A percentile compares a stretch with the other conserved stretches of the same genome.
Conservation (phyloP, 352 stramenopile species). For the Phytophthora vignae region DNA sequence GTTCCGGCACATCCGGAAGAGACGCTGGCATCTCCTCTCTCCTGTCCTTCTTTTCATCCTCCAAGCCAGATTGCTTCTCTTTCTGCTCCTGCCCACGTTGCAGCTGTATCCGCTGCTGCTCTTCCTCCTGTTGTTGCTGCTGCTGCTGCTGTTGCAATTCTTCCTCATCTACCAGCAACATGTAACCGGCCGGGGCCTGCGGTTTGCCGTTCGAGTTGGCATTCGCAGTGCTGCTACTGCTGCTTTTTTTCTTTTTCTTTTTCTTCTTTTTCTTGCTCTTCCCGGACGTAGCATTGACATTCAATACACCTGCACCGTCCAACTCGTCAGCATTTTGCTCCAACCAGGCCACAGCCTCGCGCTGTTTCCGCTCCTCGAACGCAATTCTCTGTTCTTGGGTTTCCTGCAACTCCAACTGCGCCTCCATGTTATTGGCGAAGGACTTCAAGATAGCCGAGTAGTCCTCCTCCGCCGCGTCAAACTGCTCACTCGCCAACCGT, state of each 20-base stretch:
- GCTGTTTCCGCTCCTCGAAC: constrained; percentile 51
- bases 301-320: constrained; percentile 25
- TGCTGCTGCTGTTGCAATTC: constrained; percentile 31
- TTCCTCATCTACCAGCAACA: constrained; percentile 59
- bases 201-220: constrained; percentile 13
- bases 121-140: background rate
- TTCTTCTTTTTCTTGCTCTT: constrained; percentile 83
- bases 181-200: constrained; percentile 38
- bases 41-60: constrained; percentile 10
- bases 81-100: constrained; percentile 3
- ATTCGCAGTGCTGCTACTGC: constrained; percentile 7
- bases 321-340: constrained; percentile 52
- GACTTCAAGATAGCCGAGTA: constrained; percentile 69
- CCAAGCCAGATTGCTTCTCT: background rate
- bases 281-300: constrained; percentile 23
- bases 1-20: constrained; percentile 1
- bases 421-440: constrained; percentile 79
- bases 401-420: constrained; percentile 77
- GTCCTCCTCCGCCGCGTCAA: constrained; percentile 66
- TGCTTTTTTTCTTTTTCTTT: constrained; percentile 71
- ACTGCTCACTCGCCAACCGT: constrained; percentile 51
- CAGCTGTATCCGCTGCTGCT: constrained; percentile 13
- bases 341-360: constrained; percentile 66
- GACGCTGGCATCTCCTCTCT: background rate
- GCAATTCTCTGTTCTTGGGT: constrained; percentile 48